Evolutionary conservation across 768 basidiomycete genomes (phyloP).

Genomic region (Gloeostereum incarnatum): DNA sequence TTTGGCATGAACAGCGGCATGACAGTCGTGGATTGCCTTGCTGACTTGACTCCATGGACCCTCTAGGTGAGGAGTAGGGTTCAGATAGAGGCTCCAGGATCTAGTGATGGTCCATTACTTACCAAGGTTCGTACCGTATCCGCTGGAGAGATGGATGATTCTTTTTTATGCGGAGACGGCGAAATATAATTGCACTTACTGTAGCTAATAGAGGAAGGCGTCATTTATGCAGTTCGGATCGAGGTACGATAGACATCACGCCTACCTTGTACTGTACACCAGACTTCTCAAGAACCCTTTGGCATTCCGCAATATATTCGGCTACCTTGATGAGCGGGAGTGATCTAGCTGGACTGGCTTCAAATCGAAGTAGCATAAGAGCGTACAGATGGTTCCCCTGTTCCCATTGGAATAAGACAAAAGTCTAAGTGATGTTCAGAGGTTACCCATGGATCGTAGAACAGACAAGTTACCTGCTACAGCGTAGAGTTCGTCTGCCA

Average conservation of each 20-base stretch:
- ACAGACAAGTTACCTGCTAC: conserved; percentile 47
- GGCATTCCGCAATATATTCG: conserved; percentile 74
- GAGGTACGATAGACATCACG: conserved; percentile 4
- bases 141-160: conserved; percentile 31
- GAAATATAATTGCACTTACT: conserved; percentile 16
- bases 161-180: neutral
- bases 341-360: neutral
- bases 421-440: conserved; percentile 45
- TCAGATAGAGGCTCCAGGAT: neutral
- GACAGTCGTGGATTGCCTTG: conserved; percentile 85
- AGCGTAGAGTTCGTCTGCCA: conserved; percentile 52
- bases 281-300: conserved; percentile 71
- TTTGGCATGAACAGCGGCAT: conserved; percentile 73
- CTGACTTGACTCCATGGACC: conserved; percentile 83
- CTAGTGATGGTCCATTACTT: conserved; percentile 7
- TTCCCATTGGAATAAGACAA: conserved; percentile 83
- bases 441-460: neutral
- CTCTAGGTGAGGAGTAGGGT: conserved; percentile 36
- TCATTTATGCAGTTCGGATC: too few species aligned
- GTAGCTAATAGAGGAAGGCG: conserved; percentile 24
- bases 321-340: conserved; percentile 41
- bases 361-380: neutral
- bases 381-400: conserved; percentile 58
- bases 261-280: conserved; percentile 78
- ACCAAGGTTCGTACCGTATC: conserved; percentile 90